Evolutionary conservation across 345 rosid genomes (phyloP), one percentile per base, ranked within the genome.

Genomic region (Hypericum androsaemum): DNA sequence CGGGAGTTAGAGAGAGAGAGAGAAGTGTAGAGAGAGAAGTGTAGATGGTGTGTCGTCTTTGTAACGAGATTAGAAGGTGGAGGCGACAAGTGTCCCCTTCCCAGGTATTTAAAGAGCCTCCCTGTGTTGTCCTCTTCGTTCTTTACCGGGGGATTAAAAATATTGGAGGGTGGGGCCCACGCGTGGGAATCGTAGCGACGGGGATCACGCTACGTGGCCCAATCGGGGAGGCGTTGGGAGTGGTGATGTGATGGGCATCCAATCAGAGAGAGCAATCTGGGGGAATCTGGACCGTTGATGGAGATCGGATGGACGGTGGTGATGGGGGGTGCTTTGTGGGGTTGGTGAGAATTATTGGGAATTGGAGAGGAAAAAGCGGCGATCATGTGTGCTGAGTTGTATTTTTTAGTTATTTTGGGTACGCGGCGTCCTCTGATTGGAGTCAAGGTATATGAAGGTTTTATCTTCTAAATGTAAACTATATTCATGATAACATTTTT

Each of bases 31-130:
- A 36, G 66, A 53, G 54, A 36, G 61, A 12, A 43, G 4, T 1
- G 1, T 22, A 22, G 32, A 22, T 22, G 10, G 45, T 41, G 72
- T 68, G 72, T 75, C 65, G 71, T 61, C 63, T 66, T 44, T 66
- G 47, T 8, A 22, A 22, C 47, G 56, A 41, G 68, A 12, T 48
- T 48, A 1, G 70, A 50, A 52, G 58, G 58, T 43, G 70, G 86
- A 72, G 76, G 58, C 82, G 97, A 89, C 97, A 89, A 72, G 95
- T 89, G 95, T 83, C 81, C 75, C 49, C 50, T 42, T 58, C 65
- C 43, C 75, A 65, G 54, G 51, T 40, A 72, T 80, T 79, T 86
- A 81, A 76, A 74, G 82, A 69, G 10, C 50, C 28, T 46, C 48
- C 48, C 28, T 32, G 50, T 51, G 32, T 39, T 53, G 45, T 13